phyloP scores from a whole-genome alignment of 1,284 basidiomycete species.

The Rhizoctonia solani region DNA sequence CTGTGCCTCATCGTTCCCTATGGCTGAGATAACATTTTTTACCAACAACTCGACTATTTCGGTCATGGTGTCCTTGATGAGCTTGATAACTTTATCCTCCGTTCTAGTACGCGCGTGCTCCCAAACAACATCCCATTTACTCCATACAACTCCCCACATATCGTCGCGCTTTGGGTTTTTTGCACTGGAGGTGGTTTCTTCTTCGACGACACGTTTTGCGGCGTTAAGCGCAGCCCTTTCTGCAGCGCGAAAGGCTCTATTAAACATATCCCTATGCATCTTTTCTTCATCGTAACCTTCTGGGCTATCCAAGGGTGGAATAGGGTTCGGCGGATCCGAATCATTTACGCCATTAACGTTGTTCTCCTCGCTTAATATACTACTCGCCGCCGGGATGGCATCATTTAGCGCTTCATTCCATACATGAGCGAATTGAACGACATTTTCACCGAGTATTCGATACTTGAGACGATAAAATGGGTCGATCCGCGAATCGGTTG shows the following conservation, averaged over 20 bases:
- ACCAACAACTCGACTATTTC: too few species aligned
- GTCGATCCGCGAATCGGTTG: background rate
- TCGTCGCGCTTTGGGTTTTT: conserved; percentile 10
- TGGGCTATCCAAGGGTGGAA: too few species aligned
- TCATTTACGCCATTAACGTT: too few species aligned
- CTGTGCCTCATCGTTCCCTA: too few species aligned
- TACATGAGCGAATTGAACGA: conserved; percentile 5
- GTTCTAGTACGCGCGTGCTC: too few species aligned
- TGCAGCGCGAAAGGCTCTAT: background rate
- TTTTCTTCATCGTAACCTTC: background rate
- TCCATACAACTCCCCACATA: conserved; percentile 17
- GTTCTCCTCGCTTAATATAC: too few species aligned
- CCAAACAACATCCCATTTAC: conserved; percentile 10
- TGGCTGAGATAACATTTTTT: too few species aligned
- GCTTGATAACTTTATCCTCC: too few species aligned
- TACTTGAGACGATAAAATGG: background rate
- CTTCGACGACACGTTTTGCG: background rate
- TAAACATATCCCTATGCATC: background rate
- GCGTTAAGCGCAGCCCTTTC: background rate
- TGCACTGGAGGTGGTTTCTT: background rate
- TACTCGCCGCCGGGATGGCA: conserved; percentile 9
- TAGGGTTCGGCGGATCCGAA: too few species aligned
- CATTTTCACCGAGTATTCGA: conserved; percentile 5
- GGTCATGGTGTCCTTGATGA: too few species aligned
- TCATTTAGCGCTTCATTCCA: conserved; percentile 5